Percentiles rank a stretch among this genome's conserved stretches.
Evolutionary conservation across 164 flowering plant genomes (phyloP).

Genomic region (Nymphaea thermarum): DNA sequence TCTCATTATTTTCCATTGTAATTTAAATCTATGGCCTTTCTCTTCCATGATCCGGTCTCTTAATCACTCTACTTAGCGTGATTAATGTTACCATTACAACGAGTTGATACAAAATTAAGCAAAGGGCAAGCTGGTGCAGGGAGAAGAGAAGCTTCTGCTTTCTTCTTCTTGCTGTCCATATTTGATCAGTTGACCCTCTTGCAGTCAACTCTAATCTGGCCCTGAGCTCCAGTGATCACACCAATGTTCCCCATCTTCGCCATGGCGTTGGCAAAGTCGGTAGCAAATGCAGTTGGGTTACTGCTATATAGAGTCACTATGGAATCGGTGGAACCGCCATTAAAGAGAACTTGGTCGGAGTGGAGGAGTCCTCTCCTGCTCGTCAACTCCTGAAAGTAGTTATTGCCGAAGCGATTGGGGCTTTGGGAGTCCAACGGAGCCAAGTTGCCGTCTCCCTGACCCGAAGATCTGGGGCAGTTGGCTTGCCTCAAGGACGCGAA

Average conservation of each 20-base stretch:
- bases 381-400: slow-evolving; percentile 17
- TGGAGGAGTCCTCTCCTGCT: slow-evolving; percentile 20
- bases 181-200: slow-evolving; percentile 11
- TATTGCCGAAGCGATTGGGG: slow-evolving; percentile 21
- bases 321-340: slow-evolving; percentile 21
- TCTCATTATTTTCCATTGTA: no score
- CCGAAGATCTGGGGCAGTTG: slow-evolving; percentile 12
- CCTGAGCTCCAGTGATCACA: slow-evolving; percentile 12
- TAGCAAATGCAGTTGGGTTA: slow-evolving; percentile 10
- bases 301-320: slow-evolving; percentile 14
- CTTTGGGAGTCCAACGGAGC: slow-evolving; percentile 18
- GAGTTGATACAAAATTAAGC: no score
- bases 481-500: slow-evolving; percentile 15
- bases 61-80: no score
- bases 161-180: no score
- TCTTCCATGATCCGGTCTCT: no score
- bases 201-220: slow-evolving; percentile 21
- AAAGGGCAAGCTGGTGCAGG: no score
- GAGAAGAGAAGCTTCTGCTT: no score
- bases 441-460: slow-evolving; percentile 18
- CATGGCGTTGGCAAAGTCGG: slow-evolving; percentile 23
- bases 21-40: no score
- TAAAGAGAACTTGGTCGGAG: slow-evolving; percentile 24
- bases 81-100: no score
- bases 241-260: slow-evolving; percentile 18